Percentiles rank a stretch among this genome's conserved stretches.
Evolutionary conservation across 192 early-diverging fungal genomes (phyloP).

Genomic region (Umbelopsis ramanniana): DNA sequence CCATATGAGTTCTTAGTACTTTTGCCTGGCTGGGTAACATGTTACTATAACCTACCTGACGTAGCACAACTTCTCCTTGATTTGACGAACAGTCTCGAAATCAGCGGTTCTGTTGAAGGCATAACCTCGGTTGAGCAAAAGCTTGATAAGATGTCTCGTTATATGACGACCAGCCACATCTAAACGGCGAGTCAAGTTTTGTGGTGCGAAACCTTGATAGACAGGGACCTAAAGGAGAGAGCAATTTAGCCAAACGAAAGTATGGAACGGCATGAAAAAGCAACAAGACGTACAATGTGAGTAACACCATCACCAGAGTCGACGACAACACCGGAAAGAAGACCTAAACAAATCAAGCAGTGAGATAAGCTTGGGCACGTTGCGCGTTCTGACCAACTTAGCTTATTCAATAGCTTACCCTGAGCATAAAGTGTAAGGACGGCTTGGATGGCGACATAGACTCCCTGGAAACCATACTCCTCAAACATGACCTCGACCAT

Average conservation of each 20-base stretch:
- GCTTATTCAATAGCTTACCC: constrained; percentile 63
- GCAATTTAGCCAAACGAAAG: constrained; percentile 1
- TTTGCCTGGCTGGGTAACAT: no score
- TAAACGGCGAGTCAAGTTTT: constrained; percentile 86
- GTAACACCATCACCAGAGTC: constrained; percentile 99
- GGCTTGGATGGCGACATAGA: constrained; percentile 96
- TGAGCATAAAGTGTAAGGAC: constrained; percentile 98
- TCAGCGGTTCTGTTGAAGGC: constrained; percentile 98
- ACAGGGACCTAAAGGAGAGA: constrained; percentile 72
- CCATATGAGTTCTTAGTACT: neutral
- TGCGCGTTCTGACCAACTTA: neutral
- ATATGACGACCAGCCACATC: constrained; percentile 97
- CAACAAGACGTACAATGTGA: constrained; percentile 71
- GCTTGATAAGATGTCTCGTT: constrained; percentile 95
- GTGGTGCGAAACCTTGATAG: constrained; percentile 93
- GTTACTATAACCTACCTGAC: constrained; percentile 67
- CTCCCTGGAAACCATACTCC: constrained; percentile 90
- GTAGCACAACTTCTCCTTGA: constrained; percentile 99
- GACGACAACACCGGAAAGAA: constrained; percentile 95
- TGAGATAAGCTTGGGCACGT: neutral
- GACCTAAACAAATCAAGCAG: constrained; percentile 48
- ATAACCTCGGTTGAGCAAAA: constrained; percentile 92
- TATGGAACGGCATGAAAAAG: neutral
- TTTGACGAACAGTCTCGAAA: constrained; percentile 95
- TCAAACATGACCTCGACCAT: constrained; percentile 98